Base-by-base conservation (phyloP, 208 protist species). In the Trypanosoma brucei region DNA sequence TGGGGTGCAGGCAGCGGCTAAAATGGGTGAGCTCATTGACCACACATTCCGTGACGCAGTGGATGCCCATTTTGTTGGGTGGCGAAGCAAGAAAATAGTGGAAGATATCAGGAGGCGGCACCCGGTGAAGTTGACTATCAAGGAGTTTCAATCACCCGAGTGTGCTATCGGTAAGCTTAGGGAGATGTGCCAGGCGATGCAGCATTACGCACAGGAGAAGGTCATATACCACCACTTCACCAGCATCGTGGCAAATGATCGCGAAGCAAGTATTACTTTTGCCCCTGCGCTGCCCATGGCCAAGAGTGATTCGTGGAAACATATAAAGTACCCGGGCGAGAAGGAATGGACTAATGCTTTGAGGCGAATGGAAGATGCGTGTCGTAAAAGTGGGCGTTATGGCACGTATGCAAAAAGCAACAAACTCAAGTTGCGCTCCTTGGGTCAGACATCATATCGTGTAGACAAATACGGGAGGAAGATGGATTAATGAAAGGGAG, bases 391-490 rank as follows among this genome's bases (percentile, higher is more conserved):
- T 6, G 90, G 86, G 2, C 79, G 90, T 4, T 42, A 73, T 35
- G 87, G 90, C 4, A 93, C 90, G 2, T 96, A 93, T 62, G 45
- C 79, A 31, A 91, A 91, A 60, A 66, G 72, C 13, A 73, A 59
- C 55, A 56, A 62, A 45, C 68, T 92, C 40, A 92, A 92, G 69
- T 72, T 76, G 48, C 84, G 90, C 31, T 87, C 81, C 50, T 60
- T 92, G 14, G 90, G 90, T 1, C 58, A 81, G 9, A 82, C 81
- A 3, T 64, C 76, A 33, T 92, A 84, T 68, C 84, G 90, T 50
- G 83, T 89, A 8, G 90, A 96, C 58, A 93, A 93, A 75, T 96
- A 92, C 62, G 90, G 90, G 9, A 78, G 87, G 30, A 86, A 85
- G 36, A 78, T 92, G 2, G 81, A 84, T 8, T 94, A 80, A 72